phyloP scores from a whole-genome alignment of 2,329 filamentous ascomycete species.

The Phoma sp. region DNA sequence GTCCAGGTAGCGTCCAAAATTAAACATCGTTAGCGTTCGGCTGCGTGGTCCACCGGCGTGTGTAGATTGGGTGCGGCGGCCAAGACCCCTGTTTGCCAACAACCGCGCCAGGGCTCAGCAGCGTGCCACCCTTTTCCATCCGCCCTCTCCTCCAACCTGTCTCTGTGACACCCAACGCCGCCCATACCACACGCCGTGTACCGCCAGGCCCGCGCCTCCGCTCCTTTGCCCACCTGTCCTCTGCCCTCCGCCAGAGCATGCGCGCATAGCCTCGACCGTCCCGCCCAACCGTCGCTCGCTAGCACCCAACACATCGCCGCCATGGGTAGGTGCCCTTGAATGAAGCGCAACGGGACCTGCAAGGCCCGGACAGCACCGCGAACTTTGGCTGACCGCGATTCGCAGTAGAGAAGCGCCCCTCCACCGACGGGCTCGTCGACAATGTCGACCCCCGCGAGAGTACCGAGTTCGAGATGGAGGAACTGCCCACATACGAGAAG shows the following conservation, averaged over 20 bases:
- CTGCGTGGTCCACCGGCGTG: slow-evolving; percentile 7
- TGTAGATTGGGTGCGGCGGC: slow-evolving; percentile 9
- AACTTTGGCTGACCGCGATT: slow-evolving; percentile 21
- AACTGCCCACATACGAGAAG: slow-evolving; percentile 47
- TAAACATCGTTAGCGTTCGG: slow-evolving; percentile 12
- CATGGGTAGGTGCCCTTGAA: slow-evolving; percentile 37
- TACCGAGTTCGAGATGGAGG: slow-evolving; percentile 38
- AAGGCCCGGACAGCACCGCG: background rate
- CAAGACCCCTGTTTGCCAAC: slow-evolving; percentile 5
- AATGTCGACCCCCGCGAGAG: slow-evolving; percentile 46
- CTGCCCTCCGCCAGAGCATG: slow-evolving; percentile 30
- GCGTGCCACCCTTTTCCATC: slow-evolving; percentile 18
- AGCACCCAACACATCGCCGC: slow-evolving; percentile 22
- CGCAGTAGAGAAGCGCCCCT: slow-evolving; percentile 48
- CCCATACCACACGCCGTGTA: slow-evolving; percentile 14
- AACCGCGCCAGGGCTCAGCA: slow-evolving; percentile 8
- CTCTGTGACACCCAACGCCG: slow-evolving; percentile 16
- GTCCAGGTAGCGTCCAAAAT: slow-evolving; percentile 8
- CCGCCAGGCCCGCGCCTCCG: slow-evolving; percentile 23
- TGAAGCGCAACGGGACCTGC: background rate
- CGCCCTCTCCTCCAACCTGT: slow-evolving; percentile 3
- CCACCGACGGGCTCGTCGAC: slow-evolving; percentile 49
- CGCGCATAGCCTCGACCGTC: slow-evolving; percentile 31
- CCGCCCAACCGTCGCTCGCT: slow-evolving; percentile 30
- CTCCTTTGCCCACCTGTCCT: slow-evolving; percentile 25